Base-by-base conservation (phyloP, 768 basidiomycete species). In the Suillus decipiens region DNA sequence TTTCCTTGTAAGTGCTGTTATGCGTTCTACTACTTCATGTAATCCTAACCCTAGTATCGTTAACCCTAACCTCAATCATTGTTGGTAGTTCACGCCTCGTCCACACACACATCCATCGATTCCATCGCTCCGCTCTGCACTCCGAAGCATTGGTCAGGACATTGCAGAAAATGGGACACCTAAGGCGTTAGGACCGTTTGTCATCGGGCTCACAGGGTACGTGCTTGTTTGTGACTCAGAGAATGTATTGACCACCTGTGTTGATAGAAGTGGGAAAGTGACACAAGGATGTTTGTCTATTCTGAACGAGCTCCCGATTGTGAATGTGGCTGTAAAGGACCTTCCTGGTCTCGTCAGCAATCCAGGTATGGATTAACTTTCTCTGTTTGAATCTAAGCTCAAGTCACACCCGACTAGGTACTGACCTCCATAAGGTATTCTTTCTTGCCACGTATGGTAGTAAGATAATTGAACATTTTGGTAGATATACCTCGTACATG, bases 141-240 rank as follows among this genome's bases (percentile, higher is more conserved):
- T 96, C 50, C 79, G 81, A 43, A 74, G 79, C 8, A 83, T 91
- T 28, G 90, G 90, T 0, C 71, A 77, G 1, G 77, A 77, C 22
- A 88, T 96, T 12, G 68, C 75, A 4, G 69, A 76, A 41, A 78
- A 85, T 43, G 89, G 89, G 1, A 88, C 86, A 1, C 87, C 89
- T 6, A 73, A 74, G n/a, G 75, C 76, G 10, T 78, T 89, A 1
- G 93, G 92, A 2, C 95, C 95, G 0, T 85, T 92, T 41, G 82
- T 95, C 0, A 83, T 95, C 59, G 90, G 92, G 19, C 70, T 96
- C 50, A 95, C 93, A 28, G 94, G 94, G 92, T 93, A 72, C 6
- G 39, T 19, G 56, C 81, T 70, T 14, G 22, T 53, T 67, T 0
- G 36, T 60, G n/a, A 11, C 10, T 45, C 58, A 1, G 55, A 37